These are phyloP conservation scores for Solanum hybrid DNA, from an alignment of 305 asterid species.

Conservation along the genomic window DNA sequence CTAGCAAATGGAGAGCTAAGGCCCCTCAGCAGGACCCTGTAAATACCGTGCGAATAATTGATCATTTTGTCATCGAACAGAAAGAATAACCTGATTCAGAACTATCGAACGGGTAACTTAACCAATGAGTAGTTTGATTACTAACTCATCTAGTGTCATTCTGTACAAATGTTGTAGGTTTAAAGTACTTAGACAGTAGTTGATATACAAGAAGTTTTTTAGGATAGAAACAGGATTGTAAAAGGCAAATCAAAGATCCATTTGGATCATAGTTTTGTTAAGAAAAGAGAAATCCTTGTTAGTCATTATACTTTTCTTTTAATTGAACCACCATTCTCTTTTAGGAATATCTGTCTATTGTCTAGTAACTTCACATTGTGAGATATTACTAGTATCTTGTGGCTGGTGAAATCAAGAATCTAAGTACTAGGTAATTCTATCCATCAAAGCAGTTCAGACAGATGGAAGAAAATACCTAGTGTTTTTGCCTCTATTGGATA, in stretches of 20 bases:
- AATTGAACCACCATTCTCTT: neutral
- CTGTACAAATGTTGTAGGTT: conserved; percentile 2
- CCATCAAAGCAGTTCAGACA: too few relatives aligned
- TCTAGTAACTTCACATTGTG: neutral
- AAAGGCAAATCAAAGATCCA: neutral
- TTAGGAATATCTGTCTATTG: neutral
- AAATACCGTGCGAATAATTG: conserved; percentile 62
- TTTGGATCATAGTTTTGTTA: neutral
- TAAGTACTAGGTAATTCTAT: too few relatives aligned
- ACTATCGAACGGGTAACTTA: conserved; percentile 37
- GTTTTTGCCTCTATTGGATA: too few relatives aligned
- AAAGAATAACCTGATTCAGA: conserved; percentile 29
- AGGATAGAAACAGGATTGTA: neutral
- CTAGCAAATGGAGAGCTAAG: conserved; percentile 81
- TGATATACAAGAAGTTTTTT: neutral
- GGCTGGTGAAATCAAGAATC: neutral
- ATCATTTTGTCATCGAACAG: conserved; percentile 60
- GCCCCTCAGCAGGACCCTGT: conserved; percentile 72
- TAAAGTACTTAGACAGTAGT: neutral
- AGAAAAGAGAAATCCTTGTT: neutral
- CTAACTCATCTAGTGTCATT: neutral
- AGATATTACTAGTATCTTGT: neutral
- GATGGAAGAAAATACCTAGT: too few relatives aligned
- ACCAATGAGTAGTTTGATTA: conserved; percentile 26
- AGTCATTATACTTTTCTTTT: neutral